phyloP scores from a whole-genome alignment of 768 basidiomycete genomes.

The Lactifluus subvellereus region DNA sequence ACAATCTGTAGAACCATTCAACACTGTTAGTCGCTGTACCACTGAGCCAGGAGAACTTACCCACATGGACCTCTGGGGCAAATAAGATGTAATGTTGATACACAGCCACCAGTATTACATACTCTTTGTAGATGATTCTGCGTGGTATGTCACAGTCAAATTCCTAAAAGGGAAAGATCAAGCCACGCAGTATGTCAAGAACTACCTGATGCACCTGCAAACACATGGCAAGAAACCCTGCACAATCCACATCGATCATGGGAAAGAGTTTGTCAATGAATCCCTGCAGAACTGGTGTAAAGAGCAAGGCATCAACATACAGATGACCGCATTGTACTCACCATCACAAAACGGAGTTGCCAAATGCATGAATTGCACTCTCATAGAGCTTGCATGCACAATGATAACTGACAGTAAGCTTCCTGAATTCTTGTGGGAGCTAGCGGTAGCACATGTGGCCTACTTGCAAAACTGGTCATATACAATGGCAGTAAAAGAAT shows the following conservation, averaged over 20 bases:
- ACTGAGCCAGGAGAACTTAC: too few species aligned
- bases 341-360: not conserved
- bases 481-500: too few species aligned
- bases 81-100: too few species aligned
- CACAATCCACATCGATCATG: not conserved
- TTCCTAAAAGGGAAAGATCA: too few species aligned
- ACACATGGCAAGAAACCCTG: not conserved
- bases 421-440: not conserved
- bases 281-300: not conserved
- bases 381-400: not conserved
- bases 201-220: not conserved
- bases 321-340: not conserved
- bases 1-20: too few species aligned
- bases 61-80: too few species aligned
- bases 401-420: not conserved
- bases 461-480: not conserved
- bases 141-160: too few species aligned
- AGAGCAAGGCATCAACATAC: not conserved
- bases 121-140: too few species aligned
- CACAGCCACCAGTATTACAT: too few species aligned
- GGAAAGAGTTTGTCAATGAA: not conserved
- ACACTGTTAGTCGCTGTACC: too few species aligned
- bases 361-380: not conserved
- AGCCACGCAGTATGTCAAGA: not conserved
- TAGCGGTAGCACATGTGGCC: too few species aligned